A percentile compares a stretch with the other conserved stretches of the same genome.
Conservation (phyloP, 257 asterid genomes). For the Agastache rugosa region DNA sequence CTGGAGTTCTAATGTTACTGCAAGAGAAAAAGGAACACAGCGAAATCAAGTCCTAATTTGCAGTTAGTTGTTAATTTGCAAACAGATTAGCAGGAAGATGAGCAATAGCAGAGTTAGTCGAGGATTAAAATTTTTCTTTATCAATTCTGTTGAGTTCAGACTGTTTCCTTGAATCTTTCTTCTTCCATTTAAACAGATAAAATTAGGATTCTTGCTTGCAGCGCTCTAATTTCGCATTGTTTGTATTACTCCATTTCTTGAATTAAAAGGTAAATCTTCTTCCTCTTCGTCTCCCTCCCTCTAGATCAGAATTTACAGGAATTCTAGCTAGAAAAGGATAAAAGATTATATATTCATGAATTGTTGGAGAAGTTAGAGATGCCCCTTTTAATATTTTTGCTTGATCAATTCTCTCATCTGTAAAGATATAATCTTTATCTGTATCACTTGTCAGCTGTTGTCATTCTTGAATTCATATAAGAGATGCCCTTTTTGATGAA, state of each 20-base stretch:
- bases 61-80: too few species aligned
- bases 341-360: not conserved
- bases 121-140: too few species aligned
- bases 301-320: constrained; percentile 22
- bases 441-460: constrained; percentile 29
- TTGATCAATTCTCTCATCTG: constrained; percentile 12
- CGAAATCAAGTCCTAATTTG: too few species aligned
- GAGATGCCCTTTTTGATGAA: constrained; percentile 28
- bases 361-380: constrained; percentile 19
- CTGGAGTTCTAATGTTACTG: too few species aligned
- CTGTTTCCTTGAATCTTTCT: constrained; percentile 26
- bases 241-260: not conserved
- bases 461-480: constrained; percentile 27
- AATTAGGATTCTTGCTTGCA: not conserved
- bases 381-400: constrained; percentile 29
- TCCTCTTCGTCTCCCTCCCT: not conserved
- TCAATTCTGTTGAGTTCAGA: not conserved
- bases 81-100: too few species aligned
- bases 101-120: too few species aligned
- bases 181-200: not conserved
- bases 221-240: constrained; percentile 24
- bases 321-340: constrained; percentile 17
- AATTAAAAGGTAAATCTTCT: constrained; percentile 33
- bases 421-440: constrained; percentile 29
- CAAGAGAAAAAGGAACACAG: too few species aligned